phyloP scores from a whole-genome alignment of 164 flowering plant genomes.

The Umbilicus rupestris region DNA sequence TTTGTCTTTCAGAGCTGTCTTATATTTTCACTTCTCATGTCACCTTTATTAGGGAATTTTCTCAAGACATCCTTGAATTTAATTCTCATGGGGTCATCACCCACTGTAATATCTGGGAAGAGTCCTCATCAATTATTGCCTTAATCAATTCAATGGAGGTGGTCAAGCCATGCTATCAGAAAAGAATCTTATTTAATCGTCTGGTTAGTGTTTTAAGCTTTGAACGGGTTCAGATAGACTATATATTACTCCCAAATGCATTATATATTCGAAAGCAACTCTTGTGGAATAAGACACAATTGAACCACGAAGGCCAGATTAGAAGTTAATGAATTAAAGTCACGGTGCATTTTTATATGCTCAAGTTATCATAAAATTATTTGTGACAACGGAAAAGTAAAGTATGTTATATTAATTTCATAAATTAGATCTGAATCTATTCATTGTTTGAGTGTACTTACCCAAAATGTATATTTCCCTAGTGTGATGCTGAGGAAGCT shows the following conservation, averaged over 20 bases:
- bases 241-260: neutral
- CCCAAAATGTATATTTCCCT: conserved; percentile 6
- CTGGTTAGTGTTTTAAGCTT: conserved; percentile 31
- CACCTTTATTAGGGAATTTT: conserved; percentile 27
- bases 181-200: conserved; percentile 27
- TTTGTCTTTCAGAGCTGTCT: neutral
- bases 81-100: conserved; percentile 23
- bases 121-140: conserved; percentile 28
- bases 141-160: conserved; percentile 34
- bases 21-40: neutral
- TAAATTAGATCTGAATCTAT: neutral
- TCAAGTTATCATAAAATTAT: neutral
- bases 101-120: conserved; percentile 50
- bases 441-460: neutral
- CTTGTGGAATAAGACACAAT: neutral
- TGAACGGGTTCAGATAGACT: neutral
- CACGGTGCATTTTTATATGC: neutral
- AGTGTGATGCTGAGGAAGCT: conserved; percentile 24
- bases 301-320: neutral
- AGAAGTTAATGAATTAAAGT: neutral
- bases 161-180: conserved; percentile 27
- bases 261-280: neutral
- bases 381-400: neutral
- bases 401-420: neutral
- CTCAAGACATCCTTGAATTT: conserved; percentile 34